These are phyloP conservation scores for Diplodia sapinea DNA, from an alignment of 2,329 filamentous ascomycete species.

Conservation along the genomic window DNA sequence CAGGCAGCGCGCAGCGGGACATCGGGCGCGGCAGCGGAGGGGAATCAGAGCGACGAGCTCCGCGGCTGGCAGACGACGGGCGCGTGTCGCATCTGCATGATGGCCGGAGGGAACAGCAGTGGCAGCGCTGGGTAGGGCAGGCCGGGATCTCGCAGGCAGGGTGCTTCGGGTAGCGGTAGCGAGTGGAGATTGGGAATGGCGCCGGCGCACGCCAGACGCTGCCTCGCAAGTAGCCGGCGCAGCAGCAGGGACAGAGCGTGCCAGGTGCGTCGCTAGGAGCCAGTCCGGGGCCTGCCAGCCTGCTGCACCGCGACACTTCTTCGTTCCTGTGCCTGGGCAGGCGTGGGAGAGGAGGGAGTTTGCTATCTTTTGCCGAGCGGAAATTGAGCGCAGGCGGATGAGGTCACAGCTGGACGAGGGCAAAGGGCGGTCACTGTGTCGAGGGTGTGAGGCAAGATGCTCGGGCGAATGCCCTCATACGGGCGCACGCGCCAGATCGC, in stretches of 20 bases:
- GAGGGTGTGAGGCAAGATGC: constrained; percentile 3
- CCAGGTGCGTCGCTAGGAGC: not conserved
- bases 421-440: constrained; percentile 27
- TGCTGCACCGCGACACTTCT: too few species aligned
- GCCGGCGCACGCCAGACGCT: constrained; percentile 1
- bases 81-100: not conserved
- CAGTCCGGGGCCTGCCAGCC: not conserved
- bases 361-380: constrained; percentile 28
- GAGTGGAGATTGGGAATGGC: constrained; percentile 15
- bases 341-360: constrained; percentile 3
- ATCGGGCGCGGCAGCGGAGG: not conserved
- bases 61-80: not conserved
- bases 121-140: not conserved
- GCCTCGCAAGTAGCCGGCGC: not conserved
- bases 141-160: not conserved
- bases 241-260: not conserved
- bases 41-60: not conserved
- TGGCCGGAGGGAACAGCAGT: not conserved
- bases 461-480: constrained; percentile 3
- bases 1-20: too few species aligned
- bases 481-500: constrained; percentile 1
- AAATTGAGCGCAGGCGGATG: constrained; percentile 22
- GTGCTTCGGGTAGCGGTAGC: constrained; percentile 7
- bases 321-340: not conserved
- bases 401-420: constrained; percentile 14